Base-by-base conservation (phyloP, 192 early-diverging fungal species). In the Cetraspora pellucida region DNA sequence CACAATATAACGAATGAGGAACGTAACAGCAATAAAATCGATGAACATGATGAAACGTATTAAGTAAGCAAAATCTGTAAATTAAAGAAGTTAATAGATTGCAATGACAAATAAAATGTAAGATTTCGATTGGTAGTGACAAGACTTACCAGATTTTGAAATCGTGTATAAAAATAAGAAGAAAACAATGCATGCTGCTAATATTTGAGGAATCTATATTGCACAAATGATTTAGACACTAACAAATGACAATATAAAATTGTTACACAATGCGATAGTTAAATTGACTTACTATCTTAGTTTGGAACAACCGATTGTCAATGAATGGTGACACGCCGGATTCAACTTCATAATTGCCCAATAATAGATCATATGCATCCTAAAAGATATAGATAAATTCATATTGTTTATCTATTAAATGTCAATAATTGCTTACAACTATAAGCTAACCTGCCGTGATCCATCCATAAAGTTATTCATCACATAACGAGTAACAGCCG, bases 391-490 rank as follows among this genome's bases (percentile, higher is more conserved):
- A 77, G 44, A 71, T 59, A 50, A 23, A 37, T 21, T 70, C n/a
- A 16, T 23, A 43, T n/a, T 52, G 17, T 16, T 55, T 31, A 72
- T 10, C 0, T 27, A 52, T 2, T 25, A 31, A 72, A 25, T 30
- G 10, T 37, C 10, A 43, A 5, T 55, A 37, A 65, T 8, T n/a
- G 19, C 8, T 71, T 30, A 16, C 30, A 19, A 55, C 19, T 72
- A n/a, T 30, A 59, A 10, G 60, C 3, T 4, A 46, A 84, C 82
- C 75, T 98, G 97, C 44, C 96, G 89, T 37, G 81, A 79, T 73
- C 98, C 98, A 79, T 99, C 98, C 77, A 94, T 82, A 81, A 94
- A 99, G 88, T 98, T 97, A 78, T 97, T 97, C 75, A 93, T 94
- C 65, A 95, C 76, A 81, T 98, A 99, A 66, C 97, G 90, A 73